Evolutionary conservation across 2,329 filamentous ascomycete genomes (phyloP).

Genomic region (Paraphaeosphaeria minitans): DNA sequence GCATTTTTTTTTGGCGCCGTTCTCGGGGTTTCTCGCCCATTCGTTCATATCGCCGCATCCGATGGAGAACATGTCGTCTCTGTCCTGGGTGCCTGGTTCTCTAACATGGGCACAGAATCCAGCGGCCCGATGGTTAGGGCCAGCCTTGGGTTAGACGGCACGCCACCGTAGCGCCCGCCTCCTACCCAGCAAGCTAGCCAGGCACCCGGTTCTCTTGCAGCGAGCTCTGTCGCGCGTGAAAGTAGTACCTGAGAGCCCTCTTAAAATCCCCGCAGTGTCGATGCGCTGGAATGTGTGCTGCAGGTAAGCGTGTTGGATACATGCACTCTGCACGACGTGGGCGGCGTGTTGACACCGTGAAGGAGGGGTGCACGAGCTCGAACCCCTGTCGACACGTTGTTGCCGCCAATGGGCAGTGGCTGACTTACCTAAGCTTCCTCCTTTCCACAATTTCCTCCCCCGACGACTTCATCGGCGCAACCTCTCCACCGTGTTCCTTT

Average conservation of each 20-base stretch:
- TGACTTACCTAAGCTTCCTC: constrained; percentile 30
- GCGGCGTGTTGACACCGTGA: not conserved
- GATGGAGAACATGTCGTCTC: too few species aligned
- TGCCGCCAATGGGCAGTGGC: constrained; percentile 27
- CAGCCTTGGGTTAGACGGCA: not conserved
- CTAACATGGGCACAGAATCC: not conserved
- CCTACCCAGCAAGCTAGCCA: constrained; percentile 19
- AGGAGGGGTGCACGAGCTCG: not conserved
- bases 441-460: constrained; percentile 22
- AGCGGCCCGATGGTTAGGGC: not conserved
- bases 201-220: constrained; percentile 17
- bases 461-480: constrained; percentile 15
- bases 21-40: too few species aligned
- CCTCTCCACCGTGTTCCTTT: constrained; percentile 18
- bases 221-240: not conserved
- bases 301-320: not conserved
- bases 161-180: constrained; percentile 21
- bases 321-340: not conserved
- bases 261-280: not conserved
- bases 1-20: too few species aligned
- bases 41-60: too few species aligned
- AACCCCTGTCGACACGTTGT: constrained; percentile 7
- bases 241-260: not conserved
- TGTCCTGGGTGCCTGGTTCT: too few species aligned
- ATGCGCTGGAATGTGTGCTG: not conserved